Evolutionary conservation across 768 basidiomycete genomes (phyloP).

Genomic region (Dioszegia crocea): DNA sequence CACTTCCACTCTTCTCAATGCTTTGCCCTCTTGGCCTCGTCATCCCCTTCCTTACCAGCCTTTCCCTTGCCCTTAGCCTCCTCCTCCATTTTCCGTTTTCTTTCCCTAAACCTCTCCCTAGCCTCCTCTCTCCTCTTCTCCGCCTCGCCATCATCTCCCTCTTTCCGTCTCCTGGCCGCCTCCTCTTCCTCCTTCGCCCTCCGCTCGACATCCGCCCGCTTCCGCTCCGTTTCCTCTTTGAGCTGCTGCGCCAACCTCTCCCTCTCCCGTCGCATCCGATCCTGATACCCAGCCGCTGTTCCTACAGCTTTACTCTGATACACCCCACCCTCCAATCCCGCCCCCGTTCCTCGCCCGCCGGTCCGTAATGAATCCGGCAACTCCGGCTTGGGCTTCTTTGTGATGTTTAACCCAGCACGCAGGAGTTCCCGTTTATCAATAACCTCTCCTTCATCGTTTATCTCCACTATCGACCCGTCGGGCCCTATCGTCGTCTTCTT

Average conservation of each 20-base stretch:
- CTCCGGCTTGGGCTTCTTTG: slow-evolving; percentile 54
- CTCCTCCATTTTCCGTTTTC: slow-evolving; percentile 43
- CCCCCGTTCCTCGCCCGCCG: slow-evolving; percentile 4
- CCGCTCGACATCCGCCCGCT: slow-evolving; percentile 58
- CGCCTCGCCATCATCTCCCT: slow-evolving; percentile 46
- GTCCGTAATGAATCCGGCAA: slow-evolving; percentile 54
- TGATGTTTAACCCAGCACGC: slow-evolving; percentile 85
- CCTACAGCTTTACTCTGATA: slow-evolving; percentile 65
- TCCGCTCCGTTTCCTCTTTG: slow-evolving; percentile 63
- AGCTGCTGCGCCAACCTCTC: slow-evolving; percentile 75
- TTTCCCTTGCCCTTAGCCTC: slow-evolving; percentile 34
- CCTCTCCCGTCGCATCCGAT: slow-evolving; percentile 77
- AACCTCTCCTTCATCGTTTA: slow-evolving; percentile 96
- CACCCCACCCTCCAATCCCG: slow-evolving; percentile 19
- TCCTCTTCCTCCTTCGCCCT: slow-evolving; percentile 66
- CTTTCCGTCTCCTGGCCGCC: slow-evolving; percentile 51
- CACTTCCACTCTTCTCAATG: background rate
- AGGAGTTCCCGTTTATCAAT: slow-evolving; percentile 91
- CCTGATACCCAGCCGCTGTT: slow-evolving; percentile 68
- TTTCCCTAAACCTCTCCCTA: slow-evolving; percentile 40
- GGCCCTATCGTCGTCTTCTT: slow-evolving; percentile 3
- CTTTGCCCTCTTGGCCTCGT: slow-evolving; percentile 54
- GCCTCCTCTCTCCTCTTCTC: slow-evolving; percentile 45
- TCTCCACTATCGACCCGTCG: slow-evolving; percentile 78
- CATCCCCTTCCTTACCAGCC: slow-evolving; percentile 64